Evolutionary conservation across 225 moss, liverwort and hornwort genomes (phyloP), one percentile per base, ranked within the genome.

Genomic region (Lunularia cruciata): DNA sequence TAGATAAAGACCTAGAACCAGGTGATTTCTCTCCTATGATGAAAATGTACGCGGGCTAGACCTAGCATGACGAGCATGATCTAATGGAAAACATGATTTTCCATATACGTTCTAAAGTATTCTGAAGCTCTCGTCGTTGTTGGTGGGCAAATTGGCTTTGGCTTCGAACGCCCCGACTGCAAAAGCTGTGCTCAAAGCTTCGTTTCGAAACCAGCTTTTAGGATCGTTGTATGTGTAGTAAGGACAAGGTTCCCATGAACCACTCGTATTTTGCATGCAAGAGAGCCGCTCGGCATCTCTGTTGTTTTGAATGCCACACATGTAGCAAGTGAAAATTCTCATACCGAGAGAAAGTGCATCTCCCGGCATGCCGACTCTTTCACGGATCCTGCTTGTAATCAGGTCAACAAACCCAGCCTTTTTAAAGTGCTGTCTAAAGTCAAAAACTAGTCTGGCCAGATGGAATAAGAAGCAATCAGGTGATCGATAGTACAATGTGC

Each of bases 181-280:
- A 46, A 40, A 72, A 0, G 72, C 80, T 35, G 76, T 80, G 14
- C 61, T 76, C 3, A 67, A 20, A 8, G 55, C 28, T 28, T 80
- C 80, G 20, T 76, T 76, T 46, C 72, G 72, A 13, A 75, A 20
- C 76, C 80, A 80, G 23, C 67, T 63, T 18, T 42, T 72, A 32
- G 47, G 31, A 26, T 72, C 67, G 19, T 72, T 45, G 72, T 75
- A 75, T 0, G 7, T 33, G 16, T 79, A 75, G 54, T 70, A 75
- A 3, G 75, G 79, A 40, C 75, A 79, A 4, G 71, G 28, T 27
- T 75, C 79, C 79, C 79, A 79, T 9, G 70, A 75, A 13, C 79
- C 79, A 32, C 75, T 57, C 19, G 47, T 49, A 8, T 62, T 72
- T 31, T 72, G 72, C 47, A 72, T 12, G 19, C n/a, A 35, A 9